Percentiles rank a stretch among this genome's conserved stretches.
Evolutionary conservation across 768 basidiomycete genomes (phyloP).

Genomic region (Neoboletus brunneissimus): DNA sequence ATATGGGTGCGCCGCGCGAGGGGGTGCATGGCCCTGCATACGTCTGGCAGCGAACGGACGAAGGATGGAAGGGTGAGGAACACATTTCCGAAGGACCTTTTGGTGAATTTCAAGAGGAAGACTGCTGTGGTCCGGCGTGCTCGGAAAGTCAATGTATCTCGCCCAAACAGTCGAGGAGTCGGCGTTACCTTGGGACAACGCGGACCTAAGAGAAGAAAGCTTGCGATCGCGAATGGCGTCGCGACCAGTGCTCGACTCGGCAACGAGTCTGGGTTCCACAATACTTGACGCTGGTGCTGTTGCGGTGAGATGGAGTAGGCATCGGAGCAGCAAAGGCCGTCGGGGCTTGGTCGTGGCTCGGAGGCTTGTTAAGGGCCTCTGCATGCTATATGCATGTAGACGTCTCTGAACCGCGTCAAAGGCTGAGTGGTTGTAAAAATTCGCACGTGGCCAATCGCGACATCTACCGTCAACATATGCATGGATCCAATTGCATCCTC

Average conservation of each 20-base stretch:
- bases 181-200: slow-evolving; percentile 30
- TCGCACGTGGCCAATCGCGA: slow-evolving; percentile 9
- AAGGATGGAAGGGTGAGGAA: slow-evolving; percentile 44
- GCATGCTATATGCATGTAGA: slow-evolving; percentile 23
- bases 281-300: neutral
- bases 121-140: slow-evolving; percentile 42
- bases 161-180: slow-evolving; percentile 60
- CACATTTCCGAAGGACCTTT: slow-evolving; percentile 64
- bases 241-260: slow-evolving; percentile 5
- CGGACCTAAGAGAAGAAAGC: slow-evolving; percentile 25
- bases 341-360: slow-evolving; percentile 10
- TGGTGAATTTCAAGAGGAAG: slow-evolving; percentile 69
- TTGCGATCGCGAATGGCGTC: slow-evolving; percentile 24
- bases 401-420: neutral
- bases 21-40: slow-evolving; percentile 37
- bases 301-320: slow-evolving; percentile 11
- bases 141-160: slow-evolving; percentile 57
- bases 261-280: slow-evolving; percentile 1
- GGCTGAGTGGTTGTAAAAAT: slow-evolving; percentile 5
- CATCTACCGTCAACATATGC: neutral
- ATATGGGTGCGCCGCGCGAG: slow-evolving; percentile 48
- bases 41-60: slow-evolving; percentile 44
- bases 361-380: slow-evolving; percentile 22
- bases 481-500: neutral
- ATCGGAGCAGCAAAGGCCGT: slow-evolving; percentile 5